Percentiles rank a stretch among this genome's conserved stretches.
Evolutionary conservation across 2,329 filamentous ascomycete species (phyloP).

Genomic region (Pseudocercospora macadamiae): DNA sequence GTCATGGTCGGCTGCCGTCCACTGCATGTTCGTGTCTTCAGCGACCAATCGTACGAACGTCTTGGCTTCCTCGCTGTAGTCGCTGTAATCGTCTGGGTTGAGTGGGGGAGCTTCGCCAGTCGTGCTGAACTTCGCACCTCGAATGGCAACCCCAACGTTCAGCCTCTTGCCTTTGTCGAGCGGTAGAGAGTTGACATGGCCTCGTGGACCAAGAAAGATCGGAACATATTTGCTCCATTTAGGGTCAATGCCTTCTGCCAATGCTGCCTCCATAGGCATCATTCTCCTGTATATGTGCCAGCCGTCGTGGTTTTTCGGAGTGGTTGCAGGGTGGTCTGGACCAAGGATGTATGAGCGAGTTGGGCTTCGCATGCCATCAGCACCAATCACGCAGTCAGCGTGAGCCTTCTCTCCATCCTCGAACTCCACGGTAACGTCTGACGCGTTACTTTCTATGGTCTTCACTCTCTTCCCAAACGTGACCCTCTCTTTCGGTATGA

Average conservation of each 20-base stretch:
- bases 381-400: conserved; percentile 56
- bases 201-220: conserved; percentile 37
- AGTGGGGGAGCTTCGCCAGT: conserved; percentile 26
- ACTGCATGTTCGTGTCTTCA: conserved; percentile 25
- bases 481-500: conserved; percentile 48
- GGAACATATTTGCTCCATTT: conserved; percentile 37
- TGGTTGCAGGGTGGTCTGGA: conserved; percentile 36
- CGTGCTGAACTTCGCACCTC: conserved; percentile 29
- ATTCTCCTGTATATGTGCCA: conserved; percentile 39
- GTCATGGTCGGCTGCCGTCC: conserved; percentile 8
- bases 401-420: conserved; percentile 49
- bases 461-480: conserved; percentile 50
- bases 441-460: conserved; percentile 38
- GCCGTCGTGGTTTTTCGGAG: conserved; percentile 37
- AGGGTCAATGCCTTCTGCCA: conserved; percentile 33
- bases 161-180: conserved; percentile 35
- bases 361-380: conserved; percentile 58
- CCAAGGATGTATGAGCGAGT: conserved; percentile 50
- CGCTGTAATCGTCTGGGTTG: conserved; percentile 33
- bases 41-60: conserved; percentile 34
- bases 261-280: conserved; percentile 34
- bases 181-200: conserved; percentile 39
- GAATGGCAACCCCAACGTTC: conserved; percentile 34
- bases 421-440: conserved; percentile 46
- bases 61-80: conserved; percentile 36